These are phyloP conservation scores for Ganoderma meredithae DNA, from an alignment of 1,284 basidiomycete genomes.

Conservation along the genomic window DNA sequence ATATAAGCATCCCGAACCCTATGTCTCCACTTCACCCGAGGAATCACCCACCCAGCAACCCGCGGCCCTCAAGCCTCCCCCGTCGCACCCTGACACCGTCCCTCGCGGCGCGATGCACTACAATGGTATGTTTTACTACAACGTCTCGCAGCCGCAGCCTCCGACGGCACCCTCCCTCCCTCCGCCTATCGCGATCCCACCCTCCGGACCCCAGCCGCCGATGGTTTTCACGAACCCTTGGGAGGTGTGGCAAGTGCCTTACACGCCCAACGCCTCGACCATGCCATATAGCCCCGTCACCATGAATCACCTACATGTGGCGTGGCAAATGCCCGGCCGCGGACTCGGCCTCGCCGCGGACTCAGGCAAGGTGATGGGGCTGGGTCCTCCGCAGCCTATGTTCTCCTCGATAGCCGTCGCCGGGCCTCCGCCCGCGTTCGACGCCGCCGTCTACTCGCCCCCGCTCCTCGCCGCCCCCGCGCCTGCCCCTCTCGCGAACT, in stretches of 20 bases:
- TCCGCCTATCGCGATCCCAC: slow-evolving; percentile 21
- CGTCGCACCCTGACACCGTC: slow-evolving; percentile 17
- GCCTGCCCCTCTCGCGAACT: background rate
- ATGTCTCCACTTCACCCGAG: slow-evolving; percentile 35
- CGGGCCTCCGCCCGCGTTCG: slow-evolving; percentile 2
- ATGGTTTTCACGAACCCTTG: slow-evolving; percentile 25
- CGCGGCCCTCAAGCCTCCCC: background rate
- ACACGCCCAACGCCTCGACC: slow-evolving; percentile 7
- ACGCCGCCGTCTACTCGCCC: background rate
- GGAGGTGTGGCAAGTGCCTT: slow-evolving; percentile 22
- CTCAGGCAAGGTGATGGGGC: background rate
- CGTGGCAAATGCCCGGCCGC: background rate
- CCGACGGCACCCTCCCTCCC: slow-evolving; percentile 22
- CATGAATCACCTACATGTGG: background rate
- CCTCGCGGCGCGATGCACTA: slow-evolving; percentile 27
- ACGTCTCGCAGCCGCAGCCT: slow-evolving; percentile 11
- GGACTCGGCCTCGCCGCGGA: background rate
- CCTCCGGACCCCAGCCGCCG: slow-evolving; percentile 22
- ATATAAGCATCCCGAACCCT: slow-evolving; percentile 44
- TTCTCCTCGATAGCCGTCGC: background rate
- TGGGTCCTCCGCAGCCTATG: slow-evolving; percentile 2
- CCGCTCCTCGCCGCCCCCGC: background rate
- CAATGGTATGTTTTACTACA: slow-evolving; percentile 30
- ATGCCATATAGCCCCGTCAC: background rate
- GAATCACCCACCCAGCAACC: slow-evolving; percentile 20